phyloP scores from a whole-genome alignment of 495 filamentous ascomycete species.

The Daldinia concentrica region DNA sequence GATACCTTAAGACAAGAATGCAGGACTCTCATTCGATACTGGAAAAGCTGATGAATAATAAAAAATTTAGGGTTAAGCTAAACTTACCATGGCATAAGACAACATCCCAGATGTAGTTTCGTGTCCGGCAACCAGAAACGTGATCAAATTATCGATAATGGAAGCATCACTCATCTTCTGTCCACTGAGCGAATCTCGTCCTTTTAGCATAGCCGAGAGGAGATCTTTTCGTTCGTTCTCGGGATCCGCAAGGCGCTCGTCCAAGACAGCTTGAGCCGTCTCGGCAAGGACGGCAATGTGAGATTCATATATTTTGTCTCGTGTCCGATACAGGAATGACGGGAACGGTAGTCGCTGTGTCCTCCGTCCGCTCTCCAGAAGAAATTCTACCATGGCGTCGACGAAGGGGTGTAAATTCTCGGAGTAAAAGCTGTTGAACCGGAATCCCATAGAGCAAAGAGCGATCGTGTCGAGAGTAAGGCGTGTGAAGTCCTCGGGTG shows the following conservation, averaged over 20 bases:
- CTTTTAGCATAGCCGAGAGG: conserved; percentile 69
- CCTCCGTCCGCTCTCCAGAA: conserved; percentile 60
- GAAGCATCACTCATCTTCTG: conserved; percentile 62
- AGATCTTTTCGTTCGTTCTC: conserved; percentile 64
- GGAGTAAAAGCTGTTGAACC: conserved; percentile 75
- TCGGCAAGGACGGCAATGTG: conserved; percentile 63
- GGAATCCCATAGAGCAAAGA: conserved; percentile 71
- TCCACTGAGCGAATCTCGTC: conserved; percentile 68
- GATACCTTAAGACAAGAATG: too few relatives aligned
- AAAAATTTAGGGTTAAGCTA: not conserved
- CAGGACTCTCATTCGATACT: not conserved
- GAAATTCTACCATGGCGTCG: conserved; percentile 62
- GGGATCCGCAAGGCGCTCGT: conserved; percentile 59
- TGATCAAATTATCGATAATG: conserved; percentile 71
- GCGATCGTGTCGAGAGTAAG: conserved; percentile 74
- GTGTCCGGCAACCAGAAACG: conserved; percentile 72
- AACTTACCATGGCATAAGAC: conserved; percentile 50
- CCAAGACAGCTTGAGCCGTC: conserved; percentile 62
- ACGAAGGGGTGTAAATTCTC: conserved; percentile 69
- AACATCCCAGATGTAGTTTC: conserved; percentile 69
- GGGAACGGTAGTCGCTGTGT: conserved; percentile 56
- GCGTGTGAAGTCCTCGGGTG: conserved; percentile 71
- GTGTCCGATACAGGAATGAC: conserved; percentile 57
- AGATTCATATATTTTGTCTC: conserved; percentile 58
- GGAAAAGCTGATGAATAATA: not conserved